Base-by-base conservation (phyloP, 2,329 filamentous ascomycete species). In the Aspergillus vadensis region DNA sequence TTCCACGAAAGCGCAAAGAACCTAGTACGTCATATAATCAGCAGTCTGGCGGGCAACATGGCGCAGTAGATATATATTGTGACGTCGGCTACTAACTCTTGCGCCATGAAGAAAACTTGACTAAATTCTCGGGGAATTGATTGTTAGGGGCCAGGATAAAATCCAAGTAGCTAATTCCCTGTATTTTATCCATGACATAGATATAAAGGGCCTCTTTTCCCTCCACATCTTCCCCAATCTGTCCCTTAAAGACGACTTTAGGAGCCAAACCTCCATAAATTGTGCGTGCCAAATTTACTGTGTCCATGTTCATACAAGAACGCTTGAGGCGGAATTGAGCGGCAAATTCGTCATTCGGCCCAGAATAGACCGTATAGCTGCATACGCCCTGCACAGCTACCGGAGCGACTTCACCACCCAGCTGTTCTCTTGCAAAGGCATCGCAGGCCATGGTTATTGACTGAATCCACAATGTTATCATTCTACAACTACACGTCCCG, bases 1-100 rank as follows among this genome's bases (percentile, higher is more conserved):
- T 76, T 78, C 75, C 74, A 81, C 2, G 74, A 71, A 27, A 72
- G 65, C 57, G 76, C 74, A 67, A 79, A 76, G 65, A 79, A 79
- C n/a, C 77, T 79, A 66, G 48, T 56, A 61, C 57, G 58, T 39
- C 47, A 69, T n/a, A 32, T 61, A 50, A 55, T 63, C 23, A 63
- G 58, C 15, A 58, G 57, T 43, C 39, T 59, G 41, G 9, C 32
- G 30, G 38, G 44, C 14, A 9, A 36, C 39, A 5, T n/a, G 39
- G 23, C 43, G 38, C 39, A 39, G 8, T 8, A 54, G 53, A 57
- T 55, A 59, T 67, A 72, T 69, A 57, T 68, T 32, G 73, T 74
- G 14, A 76, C 66, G 59, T 79, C 76, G 2, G 19, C 49, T 7
- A 80, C 71, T 17, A 78, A 58, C 67, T 78, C 65, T 71, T 71